phyloP scores from a whole-genome alignment of 169 alveolate species.

The Amoebophrya sp. region DNA sequence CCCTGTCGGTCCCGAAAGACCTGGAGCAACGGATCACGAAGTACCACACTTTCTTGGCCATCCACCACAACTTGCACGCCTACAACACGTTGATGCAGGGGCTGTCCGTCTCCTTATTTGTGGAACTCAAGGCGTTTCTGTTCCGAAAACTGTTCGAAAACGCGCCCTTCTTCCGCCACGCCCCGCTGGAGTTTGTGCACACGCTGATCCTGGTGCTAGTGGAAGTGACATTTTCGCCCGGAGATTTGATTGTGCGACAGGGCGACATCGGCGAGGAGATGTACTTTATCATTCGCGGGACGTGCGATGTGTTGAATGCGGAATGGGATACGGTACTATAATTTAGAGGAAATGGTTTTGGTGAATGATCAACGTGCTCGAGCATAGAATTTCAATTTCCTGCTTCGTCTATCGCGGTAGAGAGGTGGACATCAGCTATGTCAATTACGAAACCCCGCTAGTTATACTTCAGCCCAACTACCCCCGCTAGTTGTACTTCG shows the following conservation, averaged over 20 bases:
- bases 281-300: conserved; percentile 11
- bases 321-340: background rate
- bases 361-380: no score
- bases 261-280: conserved; percentile 20
- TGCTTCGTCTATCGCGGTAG: no score
- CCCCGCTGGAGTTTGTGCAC: conserved; percentile 3
- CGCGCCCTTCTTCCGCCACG: background rate
- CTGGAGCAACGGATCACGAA: background rate
- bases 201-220: background rate
- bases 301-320: background rate
- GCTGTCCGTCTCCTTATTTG: background rate
- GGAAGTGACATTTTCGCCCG: conserved; percentile 20
- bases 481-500: no score
- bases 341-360: no score
- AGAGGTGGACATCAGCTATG: no score
- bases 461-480: no score
- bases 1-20: background rate
- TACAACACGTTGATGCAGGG: conserved; percentile 24
- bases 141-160: conserved; percentile 1
- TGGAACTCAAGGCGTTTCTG: background rate
- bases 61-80: conserved; percentile 19
- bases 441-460: no score
- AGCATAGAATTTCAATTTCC: no score
- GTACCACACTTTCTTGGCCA: conserved; percentile 16
- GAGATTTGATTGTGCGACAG: background rate